These are phyloP conservation scores for Hanseniaspora singularis DNA, from an alignment of 805 yeast species.

Conservation along the genomic window DNA sequence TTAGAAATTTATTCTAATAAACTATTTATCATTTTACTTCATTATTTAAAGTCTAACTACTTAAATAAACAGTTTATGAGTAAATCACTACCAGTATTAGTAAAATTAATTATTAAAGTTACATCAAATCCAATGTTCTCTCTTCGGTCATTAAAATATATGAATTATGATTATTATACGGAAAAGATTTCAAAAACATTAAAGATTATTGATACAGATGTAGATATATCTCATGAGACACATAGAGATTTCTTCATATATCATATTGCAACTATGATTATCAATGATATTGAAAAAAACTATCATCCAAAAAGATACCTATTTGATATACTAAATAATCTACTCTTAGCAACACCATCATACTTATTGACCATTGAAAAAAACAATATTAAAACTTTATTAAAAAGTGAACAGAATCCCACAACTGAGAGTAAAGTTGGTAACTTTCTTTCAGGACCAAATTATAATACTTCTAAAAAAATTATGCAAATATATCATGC, in stretches of 20 bases:
- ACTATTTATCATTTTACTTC: constrained; percentile 42
- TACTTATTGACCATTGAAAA: constrained; percentile 14
- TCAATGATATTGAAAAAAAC: constrained; percentile 30
- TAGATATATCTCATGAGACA: constrained; percentile 35
- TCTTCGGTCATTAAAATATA: constrained; percentile 35
- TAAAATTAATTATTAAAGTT: constrained; percentile 42
- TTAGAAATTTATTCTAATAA: constrained; percentile 41
- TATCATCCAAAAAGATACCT: constrained; percentile 33
- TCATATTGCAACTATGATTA: constrained; percentile 38
- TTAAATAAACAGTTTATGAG: constrained; percentile 19
- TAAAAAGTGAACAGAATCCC: constrained; percentile 17
- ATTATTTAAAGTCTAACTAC: constrained; percentile 46
- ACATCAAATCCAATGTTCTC: constrained; percentile 33
- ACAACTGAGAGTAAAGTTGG: constrained; percentile 29
- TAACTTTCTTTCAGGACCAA: constrained; percentile 30
- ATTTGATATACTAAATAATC: constrained; percentile 50
- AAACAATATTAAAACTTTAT: constrained; percentile 20
- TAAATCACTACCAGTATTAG: constrained; percentile 38
- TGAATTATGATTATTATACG: constrained; percentile 34
- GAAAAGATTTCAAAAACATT: constrained; percentile 43
- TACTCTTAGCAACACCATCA: constrained; percentile 35
- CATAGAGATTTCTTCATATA: constrained; percentile 52
- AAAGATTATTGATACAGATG: constrained; percentile 28
- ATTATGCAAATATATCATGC: constrained; percentile 32
- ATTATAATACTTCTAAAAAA: constrained; percentile 41